Base-by-base conservation (phyloP, 73 alveolate genomes). In the Blepharisma japonicum region DNA sequence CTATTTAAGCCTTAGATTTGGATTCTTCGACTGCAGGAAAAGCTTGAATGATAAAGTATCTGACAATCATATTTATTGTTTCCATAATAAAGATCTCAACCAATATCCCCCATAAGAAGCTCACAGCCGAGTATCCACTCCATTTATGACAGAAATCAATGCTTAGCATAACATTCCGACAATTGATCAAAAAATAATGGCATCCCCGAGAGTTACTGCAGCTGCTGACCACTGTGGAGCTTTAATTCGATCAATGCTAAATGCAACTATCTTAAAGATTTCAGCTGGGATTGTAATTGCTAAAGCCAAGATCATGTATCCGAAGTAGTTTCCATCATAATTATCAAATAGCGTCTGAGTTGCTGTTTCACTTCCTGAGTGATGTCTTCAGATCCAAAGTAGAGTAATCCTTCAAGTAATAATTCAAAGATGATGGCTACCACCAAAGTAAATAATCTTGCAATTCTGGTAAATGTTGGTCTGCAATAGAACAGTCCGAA, bases 281-380 rank as follows among this genome's bases (percentile, higher is more conserved):
- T 61, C 49, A 25, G 5, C 3, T n/a, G 18, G 23, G 23, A 61
- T 8, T 9, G 49, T 20, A 61, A 61, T 61, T 18, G 46, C 74
- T 3, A 61, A n/a, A 18, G 74, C 39, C 18, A 61, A 20, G 39
- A 61, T 61, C 47, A 39, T 61, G 23, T 5, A 61, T 20, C 74
- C 74, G 74, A 61, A 61, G 47, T 61, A 61, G 49, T 20, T 61
- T 8, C 46, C 47, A 2, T 25, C 18, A 61, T 61, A 61, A 5
- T n/a, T 5, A n/a, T 61, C 47, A 39, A 61, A 61, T 14, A 14
- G 23, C 50, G 14, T 25, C 47, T 61, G 14, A 14, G 74, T 9
- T 14, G 11, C 47, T 20, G 18, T 25, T 18, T 14, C 18, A 18
- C 2, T 18, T 14, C 47, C 47, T 18, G 39, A 20, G 0, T n/a